Evolutionary conservation across 345 rosid genomes (phyloP), one percentile per base, ranked within the genome.

Genomic region (Erysimum cheiranthoides): DNA sequence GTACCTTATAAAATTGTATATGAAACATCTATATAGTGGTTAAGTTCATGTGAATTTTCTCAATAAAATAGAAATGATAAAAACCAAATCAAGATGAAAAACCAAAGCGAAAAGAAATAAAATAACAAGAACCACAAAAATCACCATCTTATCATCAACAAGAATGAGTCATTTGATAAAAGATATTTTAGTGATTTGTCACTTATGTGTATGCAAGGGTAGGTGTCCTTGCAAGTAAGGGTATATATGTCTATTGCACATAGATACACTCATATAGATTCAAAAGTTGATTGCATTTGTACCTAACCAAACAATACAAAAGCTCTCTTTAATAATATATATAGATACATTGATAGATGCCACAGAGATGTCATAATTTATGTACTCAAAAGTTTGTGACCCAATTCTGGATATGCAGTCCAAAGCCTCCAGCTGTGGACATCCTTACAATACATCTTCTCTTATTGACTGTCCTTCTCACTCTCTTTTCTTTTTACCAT

Each of bases 151-250:
- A 77, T 77, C 76, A 56, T 47, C 66, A 47, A 45, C 71, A 43
- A 54, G 59, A 69, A 62, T 0, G 70, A 61, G 63, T 61, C 70
- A 43, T 43, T 32, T 62, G 54, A 16, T 4, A 50, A 50, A 11
- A 52, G 56, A 75, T 68, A 68, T 70, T 62, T 53, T 77, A 52
- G 66, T 54, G 71, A 35, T 43, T 42, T 69, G 75, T 77, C 68
- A 63, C 57, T 36, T 56, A 21, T 70, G 70, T 70, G 13, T 53
- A 34, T 61, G 39, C 17, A 71, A 64, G 76, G 53, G 66, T 62
- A 63, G 76, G 66, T 77, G 80, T 77, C 80, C 61, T 77, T 57
- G 60, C 66, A 53, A 49, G 56, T 11, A 40, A 71, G 76, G 80
- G 76, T 49, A 49, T 49, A 56, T 56, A 47, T 46, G 80, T 77